A percentile compares a stretch with the other conserved stretches of the same genome.
These are phyloP conservation scores for Trametes pubescens DNA, from an alignment of 1,284 basidiomycete genomes.

Conservation along the genomic window DNA sequence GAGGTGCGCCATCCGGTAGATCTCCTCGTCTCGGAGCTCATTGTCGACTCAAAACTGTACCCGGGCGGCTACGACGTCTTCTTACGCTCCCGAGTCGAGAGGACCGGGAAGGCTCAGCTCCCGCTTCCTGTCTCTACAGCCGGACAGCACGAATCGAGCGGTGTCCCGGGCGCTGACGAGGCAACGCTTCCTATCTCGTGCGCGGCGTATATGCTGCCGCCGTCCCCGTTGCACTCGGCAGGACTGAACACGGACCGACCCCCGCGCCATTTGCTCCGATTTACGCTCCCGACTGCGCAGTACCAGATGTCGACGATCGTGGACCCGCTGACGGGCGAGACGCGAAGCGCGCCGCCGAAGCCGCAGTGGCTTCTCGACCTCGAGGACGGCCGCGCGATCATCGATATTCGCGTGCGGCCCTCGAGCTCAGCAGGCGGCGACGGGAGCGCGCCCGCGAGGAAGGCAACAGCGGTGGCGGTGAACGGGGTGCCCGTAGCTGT, in stretches of 20 bases:
- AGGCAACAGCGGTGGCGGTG: conserved; percentile 50
- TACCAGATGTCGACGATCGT: conserved; percentile 77
- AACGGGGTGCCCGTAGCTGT: conserved; percentile 64
- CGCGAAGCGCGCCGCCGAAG: conserved; percentile 65
- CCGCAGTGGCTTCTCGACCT: conserved; percentile 81
- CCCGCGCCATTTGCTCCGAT: conserved; percentile 75
- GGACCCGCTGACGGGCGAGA: conserved; percentile 84
- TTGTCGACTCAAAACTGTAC: conserved; percentile 81
- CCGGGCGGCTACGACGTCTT: conserved; percentile 71
- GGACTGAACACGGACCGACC: conserved; percentile 65
- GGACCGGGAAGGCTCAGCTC: conserved; percentile 38
- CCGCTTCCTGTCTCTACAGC: conserved; percentile 26
- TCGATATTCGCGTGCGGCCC: conserved; percentile 67
- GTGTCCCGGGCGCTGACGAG: conserved; percentile 11
- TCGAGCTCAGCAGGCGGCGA: conserved; percentile 31
- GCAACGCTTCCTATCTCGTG: conserved; percentile 59
- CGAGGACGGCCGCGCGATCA: conserved; percentile 68
- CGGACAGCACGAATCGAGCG: conserved; percentile 14
- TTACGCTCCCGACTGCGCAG: conserved; percentile 84
- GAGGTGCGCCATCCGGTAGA: conserved; percentile 65
- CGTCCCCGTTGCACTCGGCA: conserved; percentile 82
- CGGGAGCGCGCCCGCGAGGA: conserved; percentile 27
- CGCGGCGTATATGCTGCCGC: conserved; percentile 73
- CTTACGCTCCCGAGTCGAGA: conserved; percentile 55
- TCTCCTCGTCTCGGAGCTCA: conserved; percentile 73